Conservation (phyloP, 2,329 filamentous ascomycete genomes). For the Aspergillus japonicus region DNA sequence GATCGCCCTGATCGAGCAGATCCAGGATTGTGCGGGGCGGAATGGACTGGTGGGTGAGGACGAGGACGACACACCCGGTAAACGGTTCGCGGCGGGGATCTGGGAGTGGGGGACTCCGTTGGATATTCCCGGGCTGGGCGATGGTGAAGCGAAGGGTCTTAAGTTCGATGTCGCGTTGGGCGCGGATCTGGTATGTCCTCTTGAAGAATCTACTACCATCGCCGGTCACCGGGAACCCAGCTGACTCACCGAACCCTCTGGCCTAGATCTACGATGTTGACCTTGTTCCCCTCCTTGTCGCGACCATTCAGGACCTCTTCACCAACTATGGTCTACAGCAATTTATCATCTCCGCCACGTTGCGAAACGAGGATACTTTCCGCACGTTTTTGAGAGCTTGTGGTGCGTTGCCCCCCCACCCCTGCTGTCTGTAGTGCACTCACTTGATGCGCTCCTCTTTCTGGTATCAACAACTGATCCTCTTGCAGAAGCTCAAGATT, state of each 20-base stretch:
- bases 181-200: constrained; percentile 40
- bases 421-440: neutral
- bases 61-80: neutral
- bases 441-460: neutral
- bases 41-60: constrained; percentile 26
- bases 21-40: constrained; percentile 37
- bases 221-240: too few species aligned
- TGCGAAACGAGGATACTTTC: constrained; percentile 63
- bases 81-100: constrained; percentile 30
- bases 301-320: constrained; percentile 57
- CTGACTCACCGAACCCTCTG: neutral
- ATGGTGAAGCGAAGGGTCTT: neutral
- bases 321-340: constrained; percentile 51
- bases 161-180: constrained; percentile 43
- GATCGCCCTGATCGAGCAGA: constrained; percentile 39
- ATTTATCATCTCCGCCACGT: constrained; percentile 60
- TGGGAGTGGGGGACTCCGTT: constrained; percentile 46
- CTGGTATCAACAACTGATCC: neutral
- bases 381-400: constrained; percentile 58
- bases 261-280: constrained; percentile 60
- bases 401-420: constrained; percentile 44
- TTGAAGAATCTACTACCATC: too few species aligned
- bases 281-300: constrained; percentile 57
- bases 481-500: constrained; percentile 31
- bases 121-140: constrained; percentile 9